Percentiles rank a stretch among this genome's conserved stretches.
phyloP scores from a whole-genome alignment of 805 yeast genomes.

The Lachancea sp. region DNA sequence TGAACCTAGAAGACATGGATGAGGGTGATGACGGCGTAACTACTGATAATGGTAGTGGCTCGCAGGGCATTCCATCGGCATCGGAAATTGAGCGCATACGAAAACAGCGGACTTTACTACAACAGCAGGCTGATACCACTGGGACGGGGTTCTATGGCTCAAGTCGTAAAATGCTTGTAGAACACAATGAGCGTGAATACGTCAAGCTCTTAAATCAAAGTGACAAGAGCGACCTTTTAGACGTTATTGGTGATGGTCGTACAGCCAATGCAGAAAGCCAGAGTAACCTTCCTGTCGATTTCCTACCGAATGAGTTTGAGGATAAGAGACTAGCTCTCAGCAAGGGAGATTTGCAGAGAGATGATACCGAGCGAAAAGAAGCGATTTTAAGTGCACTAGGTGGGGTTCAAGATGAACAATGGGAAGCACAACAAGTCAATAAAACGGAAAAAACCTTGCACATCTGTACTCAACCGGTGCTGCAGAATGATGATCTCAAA shows the following conservation, averaged over 20 bases:
- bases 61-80: conserved; percentile 8
- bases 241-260: conserved; percentile 14
- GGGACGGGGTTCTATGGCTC: conserved; percentile 8
- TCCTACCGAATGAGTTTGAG: conserved; percentile 16
- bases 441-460: conserved; percentile 4
- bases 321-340: conserved; percentile 27
- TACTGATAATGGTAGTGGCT: conserved; percentile 2
- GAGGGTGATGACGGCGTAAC: conserved; percentile 13
- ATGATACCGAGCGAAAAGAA: conserved; percentile 12
- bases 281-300: conserved; percentile 8
- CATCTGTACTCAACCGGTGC: conserved; percentile 8
- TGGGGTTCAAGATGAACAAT: conserved; percentile 9
- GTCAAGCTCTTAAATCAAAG: conserved; percentile 23
- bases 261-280: conserved; percentile 8
- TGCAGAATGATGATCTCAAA: background rate
- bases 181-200: conserved; percentile 22
- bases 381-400: conserved; percentile 21
- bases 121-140: background rate
- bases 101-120: conserved; percentile 8
- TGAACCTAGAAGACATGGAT: conserved; percentile 21
- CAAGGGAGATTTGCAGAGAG: conserved; percentile 12
- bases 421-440: conserved; percentile 17
- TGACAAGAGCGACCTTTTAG: conserved; percentile 25
- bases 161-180: background rate
- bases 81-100: conserved; percentile 14